Evolutionary conservation across 805 yeast genomes (phyloP).

Genomic region (Candida xyloterini): DNA sequence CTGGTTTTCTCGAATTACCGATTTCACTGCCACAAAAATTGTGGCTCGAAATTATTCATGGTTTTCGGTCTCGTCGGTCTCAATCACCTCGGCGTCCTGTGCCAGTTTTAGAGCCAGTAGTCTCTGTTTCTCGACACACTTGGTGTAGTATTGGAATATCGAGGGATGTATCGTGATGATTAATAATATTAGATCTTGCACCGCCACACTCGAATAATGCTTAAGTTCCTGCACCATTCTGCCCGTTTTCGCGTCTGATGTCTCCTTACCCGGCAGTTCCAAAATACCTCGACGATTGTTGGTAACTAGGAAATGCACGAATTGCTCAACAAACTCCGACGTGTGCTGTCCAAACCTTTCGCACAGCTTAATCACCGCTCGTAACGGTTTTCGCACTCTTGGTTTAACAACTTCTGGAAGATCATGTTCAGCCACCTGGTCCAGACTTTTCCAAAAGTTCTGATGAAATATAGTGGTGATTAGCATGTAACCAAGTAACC

Average conservation of each 20-base stretch:
- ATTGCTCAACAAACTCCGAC: background rate
- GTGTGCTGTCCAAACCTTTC: background rate
- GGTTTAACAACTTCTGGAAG: background rate
- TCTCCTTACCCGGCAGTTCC: conserved; percentile 3
- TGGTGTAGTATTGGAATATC: conserved; percentile 15
- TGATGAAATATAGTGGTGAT: background rate
- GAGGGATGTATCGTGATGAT: conserved; percentile 21
- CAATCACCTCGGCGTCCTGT: background rate
- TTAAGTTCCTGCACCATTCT: background rate
- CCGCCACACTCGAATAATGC: conserved; percentile 6
- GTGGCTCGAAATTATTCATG: background rate
- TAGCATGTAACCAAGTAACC: background rate
- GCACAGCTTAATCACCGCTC: background rate
- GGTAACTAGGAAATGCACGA: conserved; percentile 8
- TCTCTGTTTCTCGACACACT: conserved; percentile 11
- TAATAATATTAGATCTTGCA: conserved; percentile 21
- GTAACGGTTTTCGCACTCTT: background rate
- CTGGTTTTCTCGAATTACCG: no score
- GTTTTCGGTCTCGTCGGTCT: background rate
- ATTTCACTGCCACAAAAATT: conserved; percentile 6
- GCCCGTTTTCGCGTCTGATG: background rate
- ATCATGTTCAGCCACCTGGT: background rate
- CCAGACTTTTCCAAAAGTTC: background rate
- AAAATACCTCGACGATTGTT: conserved; percentile 6
- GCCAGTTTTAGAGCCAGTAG: conserved; percentile 1